phyloP scores from a whole-genome alignment of 2,329 filamentous ascomycete species.

The Scedosporium dehoogii region DNA sequence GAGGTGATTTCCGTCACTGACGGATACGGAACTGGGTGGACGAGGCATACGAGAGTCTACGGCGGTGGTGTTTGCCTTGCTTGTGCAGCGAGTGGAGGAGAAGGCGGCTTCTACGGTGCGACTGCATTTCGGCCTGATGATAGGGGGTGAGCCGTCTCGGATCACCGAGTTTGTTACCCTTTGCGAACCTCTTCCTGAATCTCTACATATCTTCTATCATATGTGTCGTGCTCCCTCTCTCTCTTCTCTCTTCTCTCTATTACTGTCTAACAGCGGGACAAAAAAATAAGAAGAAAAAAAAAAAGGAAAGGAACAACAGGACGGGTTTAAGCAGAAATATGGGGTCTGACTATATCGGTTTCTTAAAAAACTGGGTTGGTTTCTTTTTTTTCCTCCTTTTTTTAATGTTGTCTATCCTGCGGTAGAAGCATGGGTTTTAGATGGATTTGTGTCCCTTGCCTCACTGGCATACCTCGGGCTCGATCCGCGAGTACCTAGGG shows the following conservation, averaged over 20 bases:
- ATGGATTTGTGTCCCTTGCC: not conserved
- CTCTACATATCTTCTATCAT: not conserved
- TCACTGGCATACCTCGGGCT: not conserved
- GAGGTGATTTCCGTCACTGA: conserved; percentile 41
- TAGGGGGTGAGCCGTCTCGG: conserved; percentile 25
- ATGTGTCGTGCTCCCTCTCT: not conserved
- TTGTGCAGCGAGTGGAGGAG: conserved; percentile 37
- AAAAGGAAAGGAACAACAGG: not conserved
- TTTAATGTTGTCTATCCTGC: not conserved
- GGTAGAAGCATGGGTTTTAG: not conserved
- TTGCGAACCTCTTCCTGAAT: not conserved
- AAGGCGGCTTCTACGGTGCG: conserved; percentile 41
- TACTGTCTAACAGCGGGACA: no score
- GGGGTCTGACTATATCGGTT: not conserved
- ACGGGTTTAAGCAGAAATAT: not conserved
- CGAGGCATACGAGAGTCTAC: conserved; percentile 48
- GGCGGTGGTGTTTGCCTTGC: conserved; percentile 48
- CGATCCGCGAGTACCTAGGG: not conserved
- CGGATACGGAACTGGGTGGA: conserved; percentile 40
- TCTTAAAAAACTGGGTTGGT: not conserved
- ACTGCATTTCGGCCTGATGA: conserved; percentile 34
- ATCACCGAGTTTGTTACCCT: not conserved
- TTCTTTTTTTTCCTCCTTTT: not conserved
- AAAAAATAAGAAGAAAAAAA: not conserved
- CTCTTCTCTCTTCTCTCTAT: not conserved